Conservation (phyloP, 306 rosid genomes). For the Lithocarpus polystachyus region DNA sequence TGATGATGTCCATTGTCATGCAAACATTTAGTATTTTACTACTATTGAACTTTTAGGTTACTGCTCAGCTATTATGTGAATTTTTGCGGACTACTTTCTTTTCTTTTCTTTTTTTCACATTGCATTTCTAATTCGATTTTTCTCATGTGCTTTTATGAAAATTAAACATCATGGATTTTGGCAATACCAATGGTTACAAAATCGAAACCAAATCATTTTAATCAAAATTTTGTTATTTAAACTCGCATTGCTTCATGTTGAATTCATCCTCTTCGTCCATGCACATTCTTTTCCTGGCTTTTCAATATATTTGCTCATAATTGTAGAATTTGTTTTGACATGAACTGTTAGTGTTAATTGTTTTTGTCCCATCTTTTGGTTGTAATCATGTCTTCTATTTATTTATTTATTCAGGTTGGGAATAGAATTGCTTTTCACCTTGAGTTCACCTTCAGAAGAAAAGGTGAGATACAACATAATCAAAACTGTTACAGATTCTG, state of each 20-base stretch:
- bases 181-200: neutral
- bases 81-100: slow-evolving; percentile 1
- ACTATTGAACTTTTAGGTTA: neutral
- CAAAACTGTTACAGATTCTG: slow-evolving; percentile 23
- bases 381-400: neutral
- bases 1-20: slow-evolving; percentile 23
- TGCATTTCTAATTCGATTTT: slow-evolving; percentile 17
- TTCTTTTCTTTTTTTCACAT: slow-evolving; percentile 7
- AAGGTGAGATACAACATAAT: slow-evolving; percentile 15
- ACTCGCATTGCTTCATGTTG: neutral
- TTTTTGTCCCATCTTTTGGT: neutral
- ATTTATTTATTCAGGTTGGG: slow-evolving; percentile 33
- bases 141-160: slow-evolving; percentile 2
- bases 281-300: neutral
- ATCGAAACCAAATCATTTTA: neutral
- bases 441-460: slow-evolving; percentile 27
- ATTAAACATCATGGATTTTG: slow-evolving; percentile 22
- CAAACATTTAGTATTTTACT: neutral
- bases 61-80: neutral
- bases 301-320: neutral
- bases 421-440: slow-evolving; percentile 15
- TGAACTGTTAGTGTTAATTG: neutral
- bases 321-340: neutral
- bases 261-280: neutral
- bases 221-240: neutral